Conservation (phyloP, 2,329 filamentous ascomycete genomes). For the Fusarium praegraminearum region DNA sequence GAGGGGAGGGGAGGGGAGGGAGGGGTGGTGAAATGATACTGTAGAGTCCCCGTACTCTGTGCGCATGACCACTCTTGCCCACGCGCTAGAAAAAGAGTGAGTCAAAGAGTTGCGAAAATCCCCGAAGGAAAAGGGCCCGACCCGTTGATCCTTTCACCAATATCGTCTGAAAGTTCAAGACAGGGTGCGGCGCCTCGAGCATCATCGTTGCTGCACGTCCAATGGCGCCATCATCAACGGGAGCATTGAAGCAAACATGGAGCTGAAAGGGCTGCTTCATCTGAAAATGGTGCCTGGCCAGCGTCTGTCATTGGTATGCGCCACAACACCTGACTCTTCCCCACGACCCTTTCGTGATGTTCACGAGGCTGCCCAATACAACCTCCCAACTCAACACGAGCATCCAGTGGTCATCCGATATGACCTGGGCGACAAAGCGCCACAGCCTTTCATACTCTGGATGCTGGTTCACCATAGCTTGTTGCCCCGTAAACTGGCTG, state of each 20-base stretch:
- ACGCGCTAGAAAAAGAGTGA: slow-evolving; percentile 30
- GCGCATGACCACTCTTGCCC: slow-evolving; percentile 41
- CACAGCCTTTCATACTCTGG: slow-evolving; percentile 54
- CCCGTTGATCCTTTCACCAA: slow-evolving; percentile 1
- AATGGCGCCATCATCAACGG: slow-evolving; percentile 44
- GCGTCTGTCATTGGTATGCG: slow-evolving; percentile 53
- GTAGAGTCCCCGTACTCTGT: slow-evolving; percentile 38
- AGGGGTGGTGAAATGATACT: slow-evolving; percentile 27
- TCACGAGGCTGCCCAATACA: slow-evolving; percentile 52
- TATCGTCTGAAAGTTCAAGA: slow-evolving; percentile 2
- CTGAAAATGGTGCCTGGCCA: slow-evolving; percentile 40
- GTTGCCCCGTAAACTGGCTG: slow-evolving; percentile 57
- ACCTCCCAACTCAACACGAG: slow-evolving; percentile 44
- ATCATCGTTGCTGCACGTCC: slow-evolving; percentile 36
- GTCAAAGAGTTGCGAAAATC: slow-evolving; percentile 26
- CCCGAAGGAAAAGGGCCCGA: slow-evolving; percentile 21
- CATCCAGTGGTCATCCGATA: slow-evolving; percentile 41
- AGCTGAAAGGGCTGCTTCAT: slow-evolving; percentile 27
- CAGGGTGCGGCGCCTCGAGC: slow-evolving; percentile 23
- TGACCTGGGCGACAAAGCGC: slow-evolving; percentile 34
- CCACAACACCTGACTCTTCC: slow-evolving; percentile 55
- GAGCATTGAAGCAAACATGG: slow-evolving; percentile 24
- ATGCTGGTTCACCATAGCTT: slow-evolving; percentile 58
- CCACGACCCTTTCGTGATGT: slow-evolving; percentile 47
- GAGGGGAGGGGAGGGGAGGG: too few relatives aligned